Percentiles rank a stretch among this genome's conserved stretches.
phyloP scores from a whole-genome alignment of 495 filamentous ascomycete genomes.

The Usnea hakonensis region DNA sequence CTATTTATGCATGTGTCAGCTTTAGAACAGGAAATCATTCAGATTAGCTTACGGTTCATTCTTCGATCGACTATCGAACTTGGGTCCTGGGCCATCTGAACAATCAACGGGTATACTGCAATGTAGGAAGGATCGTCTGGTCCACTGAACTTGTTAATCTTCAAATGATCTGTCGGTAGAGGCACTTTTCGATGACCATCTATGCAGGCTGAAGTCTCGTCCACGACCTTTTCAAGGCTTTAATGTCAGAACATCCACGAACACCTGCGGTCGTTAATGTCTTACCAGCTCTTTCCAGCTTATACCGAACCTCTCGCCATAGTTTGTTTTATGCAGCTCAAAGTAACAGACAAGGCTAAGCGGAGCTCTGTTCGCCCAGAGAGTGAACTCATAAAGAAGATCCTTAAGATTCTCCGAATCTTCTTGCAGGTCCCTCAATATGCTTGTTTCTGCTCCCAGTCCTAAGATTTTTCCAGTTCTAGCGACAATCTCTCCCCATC shows the following conservation, averaged over 20 bases:
- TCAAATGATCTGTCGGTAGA: conserved; percentile 4
- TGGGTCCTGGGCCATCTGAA: conserved; percentile 2
- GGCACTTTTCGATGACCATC: conserved; percentile 8
- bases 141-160: conserved; percentile 8
- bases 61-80: neutral
- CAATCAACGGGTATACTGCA: neutral
- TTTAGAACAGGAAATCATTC: neutral
- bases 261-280: neutral
- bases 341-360: conserved; percentile 1
- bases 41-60: neutral
- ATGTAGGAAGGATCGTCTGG: neutral
- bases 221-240: neutral
- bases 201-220: conserved; percentile 4
- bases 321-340: conserved; percentile 5
- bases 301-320: neutral
- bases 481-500: neutral
- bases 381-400: conserved; percentile 6
- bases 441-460: neutral
- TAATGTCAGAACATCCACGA: neutral
- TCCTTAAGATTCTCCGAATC: neutral
- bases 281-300: neutral
- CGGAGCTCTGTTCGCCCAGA: conserved; percentile 7
- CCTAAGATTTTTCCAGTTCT: neutral
- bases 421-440: conserved; percentile 8
- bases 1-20: neutral